A percentile compares a stretch with the other conserved stretches of the same genome.
Evolutionary conservation across 2,329 filamentous ascomycete species (phyloP).

Genomic region (Zarea fungicola): DNA sequence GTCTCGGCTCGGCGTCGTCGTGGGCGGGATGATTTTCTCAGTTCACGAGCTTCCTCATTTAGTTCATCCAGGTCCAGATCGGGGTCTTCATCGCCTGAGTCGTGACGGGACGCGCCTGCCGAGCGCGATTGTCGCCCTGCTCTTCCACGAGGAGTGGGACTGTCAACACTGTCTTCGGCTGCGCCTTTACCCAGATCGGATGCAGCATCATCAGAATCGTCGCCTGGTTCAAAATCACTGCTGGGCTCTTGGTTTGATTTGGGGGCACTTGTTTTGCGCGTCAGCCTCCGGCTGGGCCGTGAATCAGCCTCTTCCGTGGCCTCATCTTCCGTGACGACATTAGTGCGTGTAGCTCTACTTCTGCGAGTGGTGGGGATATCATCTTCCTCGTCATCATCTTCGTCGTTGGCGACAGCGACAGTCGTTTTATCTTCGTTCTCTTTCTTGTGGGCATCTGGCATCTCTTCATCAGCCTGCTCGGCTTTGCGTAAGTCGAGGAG

Average conservation of each 20-base stretch:
- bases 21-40: slow-evolving; percentile 49
- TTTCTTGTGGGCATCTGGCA: slow-evolving; percentile 22
- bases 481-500: slow-evolving; percentile 26
- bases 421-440: slow-evolving; percentile 17
- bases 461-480: slow-evolving; percentile 25
- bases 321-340: slow-evolving; percentile 26
- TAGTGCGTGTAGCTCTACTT: slow-evolving; percentile 35
- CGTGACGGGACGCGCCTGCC: slow-evolving; percentile 43
- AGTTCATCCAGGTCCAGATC: slow-evolving; percentile 60
- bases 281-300: slow-evolving; percentile 40
- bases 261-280: slow-evolving; percentile 38
- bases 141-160: slow-evolving; percentile 46
- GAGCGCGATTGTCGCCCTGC: slow-evolving; percentile 36
- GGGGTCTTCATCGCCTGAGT: slow-evolving; percentile 53
- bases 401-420: slow-evolving; percentile 20
- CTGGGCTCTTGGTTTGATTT: slow-evolving; percentile 49
- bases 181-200: slow-evolving; percentile 37
- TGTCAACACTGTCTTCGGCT: slow-evolving; percentile 41
- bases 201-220: slow-evolving; percentile 51
- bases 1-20: slow-evolving; percentile 48
- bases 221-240: slow-evolving; percentile 57
- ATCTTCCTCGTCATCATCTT: slow-evolving; percentile 41
- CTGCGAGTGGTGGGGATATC: slow-evolving; percentile 44
- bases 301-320: slow-evolving; percentile 25
- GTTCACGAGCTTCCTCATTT: slow-evolving; percentile 60